Percentiles rank a stretch among this genome's conserved stretches.
Conservation (phyloP, 768 basidiomycete genomes). For the Panus rudis region DNA sequence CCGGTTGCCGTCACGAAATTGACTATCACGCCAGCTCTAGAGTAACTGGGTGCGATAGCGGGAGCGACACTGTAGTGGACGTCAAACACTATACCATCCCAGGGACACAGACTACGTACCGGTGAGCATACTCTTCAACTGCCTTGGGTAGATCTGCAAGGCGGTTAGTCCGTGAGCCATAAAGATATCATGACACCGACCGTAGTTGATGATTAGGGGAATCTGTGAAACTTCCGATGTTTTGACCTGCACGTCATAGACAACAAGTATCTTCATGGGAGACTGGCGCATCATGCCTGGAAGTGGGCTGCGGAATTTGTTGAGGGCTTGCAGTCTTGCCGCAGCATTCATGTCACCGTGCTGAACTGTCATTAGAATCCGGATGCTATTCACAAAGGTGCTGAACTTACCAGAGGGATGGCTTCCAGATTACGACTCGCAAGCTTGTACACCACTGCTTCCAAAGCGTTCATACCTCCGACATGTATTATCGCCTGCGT, state of each 20-base stretch:
- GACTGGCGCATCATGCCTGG: constrained; percentile 59
- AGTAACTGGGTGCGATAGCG: constrained; percentile 78
- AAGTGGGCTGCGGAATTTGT: constrained; percentile 67
- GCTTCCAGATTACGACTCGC: constrained; percentile 82
- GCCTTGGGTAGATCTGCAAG: constrained; percentile 78
- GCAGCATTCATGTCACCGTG: constrained; percentile 90
- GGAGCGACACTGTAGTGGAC: constrained; percentile 79
- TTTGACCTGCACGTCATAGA: constrained; percentile 93
- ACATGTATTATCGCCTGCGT: constrained; percentile 81
- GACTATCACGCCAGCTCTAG: constrained; percentile 85
- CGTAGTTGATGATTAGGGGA: constrained; percentile 93
- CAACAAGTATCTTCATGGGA: constrained; percentile 71
- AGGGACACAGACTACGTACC: constrained; percentile 47
- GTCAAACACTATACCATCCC: no score
- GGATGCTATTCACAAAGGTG: constrained; percentile 2
- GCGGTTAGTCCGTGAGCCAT: constrained; percentile 6
- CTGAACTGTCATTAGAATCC: constrained; percentile 32
- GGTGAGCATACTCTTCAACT: constrained; percentile 95
- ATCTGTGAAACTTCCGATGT: constrained; percentile 83
- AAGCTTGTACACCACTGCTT: constrained; percentile 86
- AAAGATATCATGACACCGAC: constrained; percentile 31
- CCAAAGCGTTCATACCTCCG: constrained; percentile 80
- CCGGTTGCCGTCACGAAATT: constrained; percentile 98
- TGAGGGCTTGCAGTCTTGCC: constrained; percentile 73
- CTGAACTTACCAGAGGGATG: constrained; percentile 66